These are phyloP conservation scores for Blastocladiella britannica DNA, from an alignment of 192 early-diverging fungal genomes.

Conservation along the genomic window DNA sequence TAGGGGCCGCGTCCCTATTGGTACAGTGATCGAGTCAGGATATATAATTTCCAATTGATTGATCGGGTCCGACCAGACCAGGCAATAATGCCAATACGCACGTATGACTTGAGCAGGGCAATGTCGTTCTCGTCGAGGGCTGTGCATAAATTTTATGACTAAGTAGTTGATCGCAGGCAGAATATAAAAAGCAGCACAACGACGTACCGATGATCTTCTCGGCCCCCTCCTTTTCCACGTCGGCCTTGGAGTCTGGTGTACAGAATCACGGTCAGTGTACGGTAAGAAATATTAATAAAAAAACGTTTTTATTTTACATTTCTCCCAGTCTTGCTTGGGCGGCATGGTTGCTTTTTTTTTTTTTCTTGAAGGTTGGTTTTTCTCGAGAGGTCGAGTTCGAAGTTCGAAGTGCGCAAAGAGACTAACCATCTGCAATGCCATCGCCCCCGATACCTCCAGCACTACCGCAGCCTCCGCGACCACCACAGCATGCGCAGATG, in stretches of 20 bases:
- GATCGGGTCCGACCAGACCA: not conserved
- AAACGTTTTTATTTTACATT: constrained; percentile 37
- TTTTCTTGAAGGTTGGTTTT: no score
- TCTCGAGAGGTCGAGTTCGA: no score
- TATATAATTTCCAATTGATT: not conserved
- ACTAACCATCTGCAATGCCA: no score
- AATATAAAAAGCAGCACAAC: not conserved
- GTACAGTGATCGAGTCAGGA: no score
- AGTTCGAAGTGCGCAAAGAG: no score
- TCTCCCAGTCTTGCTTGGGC: constrained; percentile 93
- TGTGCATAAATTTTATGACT: constrained; percentile 5
- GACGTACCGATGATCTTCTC: constrained; percentile 65
- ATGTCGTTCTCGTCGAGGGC: constrained; percentile 82
- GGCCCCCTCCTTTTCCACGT: constrained; percentile 48
- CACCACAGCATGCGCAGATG: no score
- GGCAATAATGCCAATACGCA: constrained; percentile 12
- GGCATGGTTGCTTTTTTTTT: constrained; percentile 53
- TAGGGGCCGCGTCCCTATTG: constrained; percentile 99
- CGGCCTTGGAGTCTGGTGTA: constrained; percentile 51
- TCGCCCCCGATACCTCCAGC: no score
- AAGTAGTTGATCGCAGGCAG: not conserved
- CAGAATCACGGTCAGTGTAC: not conserved
- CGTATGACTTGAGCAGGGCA: constrained; percentile 79
- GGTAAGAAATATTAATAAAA: not conserved
- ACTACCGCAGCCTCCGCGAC: no score